Evolutionary conservation across 2,329 filamentous ascomycete species (phyloP).

Genomic region (Phialocephala subalpina): DNA sequence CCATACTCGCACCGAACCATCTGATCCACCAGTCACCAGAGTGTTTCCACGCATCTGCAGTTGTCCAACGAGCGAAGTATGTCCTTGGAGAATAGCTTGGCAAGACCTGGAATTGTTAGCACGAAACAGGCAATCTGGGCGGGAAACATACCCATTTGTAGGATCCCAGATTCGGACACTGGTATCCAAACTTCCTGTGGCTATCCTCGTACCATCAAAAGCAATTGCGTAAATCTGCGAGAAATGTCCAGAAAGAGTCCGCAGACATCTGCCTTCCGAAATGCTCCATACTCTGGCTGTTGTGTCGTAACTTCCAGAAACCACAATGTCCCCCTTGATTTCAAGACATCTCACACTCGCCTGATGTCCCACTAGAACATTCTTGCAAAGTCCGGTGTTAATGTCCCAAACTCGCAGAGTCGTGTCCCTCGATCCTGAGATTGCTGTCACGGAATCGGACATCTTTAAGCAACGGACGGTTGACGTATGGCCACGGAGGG

Average conservation of each 20-base stretch:
- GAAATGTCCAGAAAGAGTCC: constrained; percentile 92
- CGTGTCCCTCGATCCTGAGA: constrained; percentile 95
- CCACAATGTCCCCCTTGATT: constrained; percentile 94
- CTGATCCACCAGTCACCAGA: constrained; percentile 93
- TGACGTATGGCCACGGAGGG: constrained; percentile 92
- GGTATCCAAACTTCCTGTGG: constrained; percentile 95
- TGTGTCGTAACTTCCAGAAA: constrained; percentile 98
- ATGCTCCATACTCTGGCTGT: constrained; percentile 98
- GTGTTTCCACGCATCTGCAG: constrained; percentile 95
- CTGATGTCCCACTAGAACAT: constrained; percentile 92
- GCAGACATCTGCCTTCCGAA: constrained; percentile 89
- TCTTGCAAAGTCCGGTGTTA: constrained; percentile 83
- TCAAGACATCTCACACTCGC: constrained; percentile 95
- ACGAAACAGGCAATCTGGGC: constrained; percentile 42
- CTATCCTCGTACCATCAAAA: constrained; percentile 92
- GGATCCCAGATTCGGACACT: constrained; percentile 98
- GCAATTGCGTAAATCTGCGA: constrained; percentile 99
- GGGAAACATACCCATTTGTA: constrained; percentile 73
- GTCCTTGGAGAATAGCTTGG: constrained; percentile 91
- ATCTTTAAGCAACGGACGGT: constrained; percentile 98
- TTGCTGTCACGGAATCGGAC: constrained; percentile 92
- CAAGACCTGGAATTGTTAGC: constrained; percentile 49
- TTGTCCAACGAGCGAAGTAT: constrained; percentile 96
- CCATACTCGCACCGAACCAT: constrained; percentile 97
- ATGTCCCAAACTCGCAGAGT: constrained; percentile 97